These are phyloP conservation scores for Rubroboletus pulcherrimus DNA, from an alignment of 768 basidiomycete genomes.

Conservation along the genomic window DNA sequence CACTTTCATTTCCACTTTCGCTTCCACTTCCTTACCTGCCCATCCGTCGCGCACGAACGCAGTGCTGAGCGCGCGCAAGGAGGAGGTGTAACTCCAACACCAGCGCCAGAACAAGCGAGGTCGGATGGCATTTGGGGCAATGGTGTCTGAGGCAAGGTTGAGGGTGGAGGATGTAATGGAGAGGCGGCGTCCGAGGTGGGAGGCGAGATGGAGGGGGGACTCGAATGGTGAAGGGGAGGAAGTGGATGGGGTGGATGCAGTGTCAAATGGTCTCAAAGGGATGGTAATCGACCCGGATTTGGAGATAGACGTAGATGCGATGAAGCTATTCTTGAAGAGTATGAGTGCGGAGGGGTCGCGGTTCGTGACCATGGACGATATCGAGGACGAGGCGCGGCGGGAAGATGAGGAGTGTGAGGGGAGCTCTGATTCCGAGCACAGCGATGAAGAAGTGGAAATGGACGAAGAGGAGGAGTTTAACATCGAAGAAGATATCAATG, in stretches of 20 bases:
- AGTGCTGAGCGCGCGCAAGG: conserved; percentile 23
- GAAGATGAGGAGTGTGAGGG: conserved; percentile 46
- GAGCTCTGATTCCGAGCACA: conserved; percentile 26
- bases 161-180: conserved; percentile 33
- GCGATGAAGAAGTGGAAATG: conserved; percentile 30
- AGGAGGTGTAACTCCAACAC: conserved; percentile 5
- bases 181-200: conserved; percentile 36
- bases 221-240: conserved; percentile 34
- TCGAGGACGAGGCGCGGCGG: conserved; percentile 46
- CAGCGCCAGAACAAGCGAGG: conserved; percentile 9
- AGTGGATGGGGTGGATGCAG: conserved; percentile 27
- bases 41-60: conserved; percentile 23
- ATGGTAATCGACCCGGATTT: conserved; percentile 69
- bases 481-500: conserved; percentile 46
- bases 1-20: conserved; percentile 10
- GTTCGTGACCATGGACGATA: conserved; percentile 63
- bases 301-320: conserved; percentile 41
- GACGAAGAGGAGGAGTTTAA: conserved; percentile 40
- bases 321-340: conserved; percentile 52
- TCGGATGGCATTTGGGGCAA: conserved; percentile 44
- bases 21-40: conserved; percentile 6
- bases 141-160: conserved; percentile 50
- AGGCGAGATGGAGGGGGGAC: conserved; percentile 56
- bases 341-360: conserved; percentile 45
- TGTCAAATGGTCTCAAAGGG: conserved; percentile 36